Percentiles rank a stretch among this genome's conserved stretches.
These are phyloP conservation scores for Colletotrichum brevisporum DNA, from an alignment of 2,329 filamentous ascomycete genomes.

Conservation along the genomic window DNA sequence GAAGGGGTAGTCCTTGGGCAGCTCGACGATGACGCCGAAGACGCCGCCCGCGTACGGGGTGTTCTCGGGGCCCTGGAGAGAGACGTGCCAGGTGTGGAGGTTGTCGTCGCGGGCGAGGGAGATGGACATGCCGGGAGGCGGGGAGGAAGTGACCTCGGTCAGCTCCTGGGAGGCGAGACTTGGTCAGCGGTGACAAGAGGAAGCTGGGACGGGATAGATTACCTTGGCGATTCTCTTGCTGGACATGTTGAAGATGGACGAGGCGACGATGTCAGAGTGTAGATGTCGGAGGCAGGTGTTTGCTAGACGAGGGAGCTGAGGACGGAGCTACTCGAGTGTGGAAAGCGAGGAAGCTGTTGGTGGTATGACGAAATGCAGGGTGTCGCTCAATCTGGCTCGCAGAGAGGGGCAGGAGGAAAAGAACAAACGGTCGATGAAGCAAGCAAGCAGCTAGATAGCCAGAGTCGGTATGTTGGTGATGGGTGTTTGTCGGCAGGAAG, in stretches of 20 bases:
- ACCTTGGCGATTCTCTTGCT: conserved; percentile 63
- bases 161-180: conserved; percentile 60
- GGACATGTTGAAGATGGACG: conserved; percentile 51
- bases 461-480: neutral
- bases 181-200: neutral
- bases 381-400: neutral
- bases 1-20: conserved; percentile 90
- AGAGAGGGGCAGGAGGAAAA: neutral
- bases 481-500: conserved; percentile 3
- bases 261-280: neutral
- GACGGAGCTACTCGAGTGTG: conserved; percentile 23
- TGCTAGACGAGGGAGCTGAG: neutral
- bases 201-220: conserved; percentile 15
- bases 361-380: neutral
- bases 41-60: conserved; percentile 73
- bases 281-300: conserved; percentile 9
- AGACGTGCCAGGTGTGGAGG: conserved; percentile 68
- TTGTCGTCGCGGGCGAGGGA: conserved; percentile 61
- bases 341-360: neutral
- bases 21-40: conserved; percentile 80
- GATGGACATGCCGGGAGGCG: conserved; percentile 64
- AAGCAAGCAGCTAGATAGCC: neutral
- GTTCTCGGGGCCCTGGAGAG: conserved; percentile 59
- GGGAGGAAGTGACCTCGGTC: conserved; percentile 62
- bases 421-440: neutral